phyloP scores from a whole-genome alignment of 176 grass and related monocot species.

The Oryza longistaminata region DNA sequence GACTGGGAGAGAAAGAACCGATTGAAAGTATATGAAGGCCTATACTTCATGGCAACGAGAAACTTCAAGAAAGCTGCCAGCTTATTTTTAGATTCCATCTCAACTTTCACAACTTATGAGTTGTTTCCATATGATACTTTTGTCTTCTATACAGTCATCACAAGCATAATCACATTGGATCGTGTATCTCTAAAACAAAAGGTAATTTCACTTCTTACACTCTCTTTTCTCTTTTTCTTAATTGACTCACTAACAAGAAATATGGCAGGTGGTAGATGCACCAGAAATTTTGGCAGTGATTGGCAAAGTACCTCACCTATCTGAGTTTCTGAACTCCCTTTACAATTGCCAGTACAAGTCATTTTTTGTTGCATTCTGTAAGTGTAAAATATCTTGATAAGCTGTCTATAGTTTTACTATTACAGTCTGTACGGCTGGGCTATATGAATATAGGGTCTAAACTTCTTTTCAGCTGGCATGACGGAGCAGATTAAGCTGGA shows the following conservation, averaged over 20 bases:
- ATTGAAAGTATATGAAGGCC: constrained; percentile 89
- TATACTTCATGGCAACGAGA: constrained; percentile 92
- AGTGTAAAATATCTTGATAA: constrained; percentile 41
- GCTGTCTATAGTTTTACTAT: neutral
- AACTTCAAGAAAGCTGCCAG: constrained; percentile 89
- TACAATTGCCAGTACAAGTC: constrained; percentile 94
- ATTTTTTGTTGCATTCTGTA: constrained; percentile 94
- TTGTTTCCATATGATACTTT: constrained; percentile 90
- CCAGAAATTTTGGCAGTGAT: constrained; percentile 95
- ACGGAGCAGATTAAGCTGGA: constrained; percentile 91
- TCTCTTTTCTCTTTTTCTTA: neutral
- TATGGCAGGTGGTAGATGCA: constrained; percentile 85
- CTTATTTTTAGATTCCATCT: constrained; percentile 96
- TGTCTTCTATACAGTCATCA: constrained; percentile 89
- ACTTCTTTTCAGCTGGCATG: constrained; percentile 69
- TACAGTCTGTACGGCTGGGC: neutral
- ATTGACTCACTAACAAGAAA: constrained; percentile 28
- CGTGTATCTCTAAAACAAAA: constrained; percentile 95
- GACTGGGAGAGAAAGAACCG: constrained; percentile 99
- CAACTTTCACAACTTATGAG: constrained; percentile 96
- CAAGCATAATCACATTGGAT: constrained; percentile 82
- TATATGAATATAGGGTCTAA: neutral
- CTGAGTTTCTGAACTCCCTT: constrained; percentile 88
- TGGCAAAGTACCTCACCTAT: constrained; percentile 83
- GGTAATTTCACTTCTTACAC: constrained; percentile 32